A percentile compares a stretch with the other conserved stretches of the same genome.
Evolutionary conservation across 1,284 basidiomycete genomes (phyloP).

Genomic region (Ustilago nuda): DNA sequence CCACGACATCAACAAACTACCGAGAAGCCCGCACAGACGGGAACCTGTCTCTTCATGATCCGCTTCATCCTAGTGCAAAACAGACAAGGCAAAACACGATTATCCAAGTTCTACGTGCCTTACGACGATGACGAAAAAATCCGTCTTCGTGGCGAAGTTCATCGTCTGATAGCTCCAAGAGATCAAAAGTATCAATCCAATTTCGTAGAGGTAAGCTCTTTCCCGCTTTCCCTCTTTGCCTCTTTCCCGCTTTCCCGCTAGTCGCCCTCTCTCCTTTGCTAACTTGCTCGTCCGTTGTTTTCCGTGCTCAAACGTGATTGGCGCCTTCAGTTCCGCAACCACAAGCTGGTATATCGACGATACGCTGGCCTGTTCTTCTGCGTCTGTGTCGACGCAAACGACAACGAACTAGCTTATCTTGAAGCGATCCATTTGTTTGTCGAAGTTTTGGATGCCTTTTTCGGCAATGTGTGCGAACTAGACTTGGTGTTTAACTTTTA

Average conservation of each 20-base stretch:
- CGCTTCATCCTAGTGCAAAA: slow-evolving; percentile 95
- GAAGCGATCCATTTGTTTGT: slow-evolving; percentile 99
- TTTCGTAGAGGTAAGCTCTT: slow-evolving; percentile 88
- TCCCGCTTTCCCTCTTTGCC: background rate
- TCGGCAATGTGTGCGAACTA: slow-evolving; percentile 97
- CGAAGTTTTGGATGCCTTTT: slow-evolving; percentile 97
- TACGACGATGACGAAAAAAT: slow-evolving; percentile 75
- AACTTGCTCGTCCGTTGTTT: background rate
- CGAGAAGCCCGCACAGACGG: too few species aligned
- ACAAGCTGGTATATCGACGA: slow-evolving; percentile 66
- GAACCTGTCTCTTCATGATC: slow-evolving; percentile 75
- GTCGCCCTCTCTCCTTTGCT: background rate
- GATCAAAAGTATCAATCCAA: slow-evolving; percentile 99
- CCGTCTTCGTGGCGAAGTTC: slow-evolving; percentile 91
- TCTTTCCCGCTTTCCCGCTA: background rate
- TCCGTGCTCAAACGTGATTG: background rate
- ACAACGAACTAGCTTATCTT: slow-evolving; percentile 95
- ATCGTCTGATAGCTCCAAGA: slow-evolving; percentile 91
- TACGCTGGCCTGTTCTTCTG: slow-evolving; percentile 90
- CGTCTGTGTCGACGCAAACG: slow-evolving; percentile 95
- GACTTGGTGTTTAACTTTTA: slow-evolving; percentile 99
- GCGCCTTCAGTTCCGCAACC: slow-evolving; percentile 46
- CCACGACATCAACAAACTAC: too few species aligned
- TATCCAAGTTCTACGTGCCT: slow-evolving; percentile 97
- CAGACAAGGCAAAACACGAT: slow-evolving; percentile 93